Evolutionary conservation across 768 basidiomycete genomes (phyloP).

Genomic region (Lyophyllum shimeji): DNA sequence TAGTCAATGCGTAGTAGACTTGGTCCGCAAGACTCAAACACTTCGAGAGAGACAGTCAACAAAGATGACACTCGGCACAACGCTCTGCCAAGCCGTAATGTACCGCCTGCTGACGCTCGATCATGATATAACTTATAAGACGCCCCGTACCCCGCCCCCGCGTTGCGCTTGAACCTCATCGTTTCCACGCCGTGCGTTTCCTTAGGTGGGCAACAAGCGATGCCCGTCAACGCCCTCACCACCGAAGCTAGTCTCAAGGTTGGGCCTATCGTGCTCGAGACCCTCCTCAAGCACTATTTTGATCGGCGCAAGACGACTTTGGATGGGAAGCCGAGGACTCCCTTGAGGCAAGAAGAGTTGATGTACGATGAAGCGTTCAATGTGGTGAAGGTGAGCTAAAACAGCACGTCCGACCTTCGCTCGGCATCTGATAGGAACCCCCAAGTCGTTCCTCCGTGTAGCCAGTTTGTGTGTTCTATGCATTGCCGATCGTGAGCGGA

Average conservation of each 20-base stretch:
- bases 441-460: slow-evolving; percentile 72
- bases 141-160: neutral
- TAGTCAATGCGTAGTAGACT: too few species aligned
- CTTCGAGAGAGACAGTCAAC: too few species aligned
- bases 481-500: neutral
- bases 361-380: slow-evolving; percentile 81
- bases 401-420: neutral
- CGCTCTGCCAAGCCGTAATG: too few species aligned
- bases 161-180: neutral
- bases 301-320: slow-evolving; percentile 52
- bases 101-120: neutral
- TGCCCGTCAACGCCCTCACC: slow-evolving; percentile 54
- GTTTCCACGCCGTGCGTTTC: neutral
- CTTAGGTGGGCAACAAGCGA: slow-evolving; percentile 10
- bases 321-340: slow-evolving; percentile 39
- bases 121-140: neutral
- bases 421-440: neutral
- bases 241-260: slow-evolving; percentile 61
- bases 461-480: slow-evolving; percentile 51
- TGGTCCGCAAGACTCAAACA: too few species aligned
- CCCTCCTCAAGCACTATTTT: slow-evolving; percentile 85
- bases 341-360: slow-evolving; percentile 68
- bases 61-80: too few species aligned
- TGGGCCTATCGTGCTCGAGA: slow-evolving; percentile 74
- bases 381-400: slow-evolving; percentile 60